A percentile compares a stretch with the other conserved stretches of the same genome.
Conservation (phyloP, 179 eudicot species). For the Patellifolia procumbens region DNA sequence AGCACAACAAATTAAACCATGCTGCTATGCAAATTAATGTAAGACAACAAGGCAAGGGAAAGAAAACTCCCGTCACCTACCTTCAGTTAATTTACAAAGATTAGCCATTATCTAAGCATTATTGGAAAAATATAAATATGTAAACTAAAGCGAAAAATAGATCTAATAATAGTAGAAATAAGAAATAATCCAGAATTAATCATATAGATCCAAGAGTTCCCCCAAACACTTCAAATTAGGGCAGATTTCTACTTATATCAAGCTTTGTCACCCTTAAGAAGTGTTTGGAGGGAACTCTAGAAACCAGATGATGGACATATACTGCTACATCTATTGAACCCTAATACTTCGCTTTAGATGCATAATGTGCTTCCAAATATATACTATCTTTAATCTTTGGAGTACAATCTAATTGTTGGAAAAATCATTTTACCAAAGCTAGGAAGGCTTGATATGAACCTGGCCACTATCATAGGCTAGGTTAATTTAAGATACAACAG, state of each 20-base stretch:
- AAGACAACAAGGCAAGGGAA: not conserved
- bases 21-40: not conserved
- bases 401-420: not conserved
- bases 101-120: too few species aligned
- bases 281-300: slow-evolving; percentile 41
- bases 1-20: not conserved
- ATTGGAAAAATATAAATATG: too few species aligned
- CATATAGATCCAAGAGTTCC: slow-evolving; percentile 42
- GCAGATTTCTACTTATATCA: not conserved
- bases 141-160: too few species aligned
- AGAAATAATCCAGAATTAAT: not conserved
- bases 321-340: not conserved
- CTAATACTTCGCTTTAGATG: not conserved
- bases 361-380: not conserved
- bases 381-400: not conserved
- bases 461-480: slow-evolving; percentile 20
- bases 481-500: slow-evolving; percentile 1
- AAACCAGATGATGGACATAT: slow-evolving; percentile 20
- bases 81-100: not conserved
- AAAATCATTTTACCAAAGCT: not conserved
- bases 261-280: slow-evolving; percentile 24
- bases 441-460: slow-evolving; percentile 6
- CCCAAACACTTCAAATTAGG: slow-evolving; percentile 50
- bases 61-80: not conserved
- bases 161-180: too few species aligned